Conservation (phyloP, 78 protist species). For the Acrasis kona region DNA sequence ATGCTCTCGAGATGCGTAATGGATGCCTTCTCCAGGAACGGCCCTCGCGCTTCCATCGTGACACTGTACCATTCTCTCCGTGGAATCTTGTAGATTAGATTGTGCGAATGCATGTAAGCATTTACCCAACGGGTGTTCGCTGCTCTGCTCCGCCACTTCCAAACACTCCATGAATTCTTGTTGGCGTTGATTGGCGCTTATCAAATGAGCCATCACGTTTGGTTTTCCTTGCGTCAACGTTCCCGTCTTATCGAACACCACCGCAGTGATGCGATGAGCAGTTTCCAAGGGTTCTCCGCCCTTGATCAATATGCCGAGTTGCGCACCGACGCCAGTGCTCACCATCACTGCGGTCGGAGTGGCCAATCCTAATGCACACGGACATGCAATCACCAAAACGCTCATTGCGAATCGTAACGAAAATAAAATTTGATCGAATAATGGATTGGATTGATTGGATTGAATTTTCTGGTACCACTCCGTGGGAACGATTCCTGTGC, state of each 20-base stretch:
- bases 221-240: conserved; percentile 76
- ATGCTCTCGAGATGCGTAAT: neutral
- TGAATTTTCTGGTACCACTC: no score
- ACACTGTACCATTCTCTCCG: no score
- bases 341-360: conserved; percentile 92
- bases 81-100: no score
- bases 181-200: no score
- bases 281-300: conserved; percentile 69
- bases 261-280: conserved; percentile 34
- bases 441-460: neutral
- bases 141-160: neutral
- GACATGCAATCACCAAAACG: conserved; percentile 73
- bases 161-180: neutral
- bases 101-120: conserved; percentile 33
- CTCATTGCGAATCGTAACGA: conserved; percentile 54
- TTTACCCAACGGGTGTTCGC: conserved; percentile 72
- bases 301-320: conserved; percentile 70
- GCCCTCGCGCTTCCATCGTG: neutral
- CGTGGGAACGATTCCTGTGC: neutral
- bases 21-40: neutral
- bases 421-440: conserved; percentile 21
- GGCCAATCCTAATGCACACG: conserved; percentile 88
- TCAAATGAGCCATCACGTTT: neutral
- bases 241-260: conserved; percentile 86
- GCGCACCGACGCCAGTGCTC: conserved; percentile 80